Conservation (phyloP, 2,329 filamentous ascomycete genomes). For the Aspergillus aculeatus region DNA sequence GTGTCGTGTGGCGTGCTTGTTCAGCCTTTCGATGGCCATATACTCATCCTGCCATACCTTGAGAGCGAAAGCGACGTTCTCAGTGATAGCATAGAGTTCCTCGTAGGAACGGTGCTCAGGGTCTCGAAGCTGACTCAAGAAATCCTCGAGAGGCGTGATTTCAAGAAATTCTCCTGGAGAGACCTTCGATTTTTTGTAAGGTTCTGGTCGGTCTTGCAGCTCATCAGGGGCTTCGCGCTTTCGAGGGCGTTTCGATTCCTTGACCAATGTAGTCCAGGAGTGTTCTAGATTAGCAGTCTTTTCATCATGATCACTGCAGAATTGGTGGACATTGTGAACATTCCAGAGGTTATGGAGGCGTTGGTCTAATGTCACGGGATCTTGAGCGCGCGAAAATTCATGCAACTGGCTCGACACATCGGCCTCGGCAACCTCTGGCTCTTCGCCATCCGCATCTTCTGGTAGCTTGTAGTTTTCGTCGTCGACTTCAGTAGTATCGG, state of each 20-base stretch:
- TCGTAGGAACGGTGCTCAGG: constrained; percentile 47
- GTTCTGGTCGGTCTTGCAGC: constrained; percentile 28
- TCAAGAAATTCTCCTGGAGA: constrained; percentile 39
- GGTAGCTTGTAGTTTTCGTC: constrained; percentile 19
- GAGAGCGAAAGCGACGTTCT: constrained; percentile 54
- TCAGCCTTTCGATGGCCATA: constrained; percentile 51
- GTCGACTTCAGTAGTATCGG: constrained; percentile 18
- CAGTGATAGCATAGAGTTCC: constrained; percentile 56
- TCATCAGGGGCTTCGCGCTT: constrained; percentile 29
- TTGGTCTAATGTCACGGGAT: constrained; percentile 27
- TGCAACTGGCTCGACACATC: constrained; percentile 24
- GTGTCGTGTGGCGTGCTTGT: constrained; percentile 48
- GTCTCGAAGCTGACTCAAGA: constrained; percentile 37
- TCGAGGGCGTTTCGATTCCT: constrained; percentile 29
- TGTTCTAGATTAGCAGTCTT: constrained; percentile 28
- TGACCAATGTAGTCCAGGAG: constrained; percentile 35
- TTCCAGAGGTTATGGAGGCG: constrained; percentile 39
- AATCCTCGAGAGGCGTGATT: constrained; percentile 35
- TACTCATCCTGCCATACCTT: constrained; percentile 61
- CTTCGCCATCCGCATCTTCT: constrained; percentile 19
- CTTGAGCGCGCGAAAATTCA: constrained; percentile 23
- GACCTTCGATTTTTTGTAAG: constrained; percentile 34
- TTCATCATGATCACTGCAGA: constrained; percentile 37
- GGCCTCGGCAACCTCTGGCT: constrained; percentile 18
- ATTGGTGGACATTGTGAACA: constrained; percentile 35